Base-by-base conservation (phyloP, 2,329 filamentous ascomycete species). In the Alternaria sp. region DNA sequence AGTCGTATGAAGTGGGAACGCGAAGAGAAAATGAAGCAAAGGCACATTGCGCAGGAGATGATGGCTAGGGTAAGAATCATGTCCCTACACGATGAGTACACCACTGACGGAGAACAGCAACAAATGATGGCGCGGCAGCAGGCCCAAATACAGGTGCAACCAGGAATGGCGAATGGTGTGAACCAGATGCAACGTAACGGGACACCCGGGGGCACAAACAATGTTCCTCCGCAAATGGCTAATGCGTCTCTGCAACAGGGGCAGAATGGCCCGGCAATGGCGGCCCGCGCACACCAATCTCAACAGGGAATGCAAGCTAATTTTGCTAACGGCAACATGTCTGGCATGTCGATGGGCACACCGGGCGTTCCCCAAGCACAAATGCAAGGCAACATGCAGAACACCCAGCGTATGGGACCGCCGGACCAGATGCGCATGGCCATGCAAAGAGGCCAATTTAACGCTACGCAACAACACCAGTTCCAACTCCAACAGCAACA, bases 1-100 rank as follows among this genome's bases (percentile, higher is more conserved):
- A 97, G 94, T 75, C 87, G 92, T 56, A 86, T 97, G 75, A 94
- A 96, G 71, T 90, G 91, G 82, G 95, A 98, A 75, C 89, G 93
- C 47, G 95, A 98, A 71, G 86, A 94, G 75, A 88, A 89, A 74
- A 74, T 86, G 58, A 74, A 74, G 55, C 82, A 84, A 61, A 86
- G 88, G 78, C 83, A 86, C 72, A 83, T 87, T 74, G 83, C 87
- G 63, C 87, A 88, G 71, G 87, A 90, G 61, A 80, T 75, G 63
- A 85, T 70, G 47, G 71, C 75, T 71, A 80, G 84, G 74, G 85
- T 86, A 81, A 71, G 75, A 20, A 23, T 68, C 14, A 14, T 21
- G 8, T 18, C 12, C 9, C 11, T 10, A 20, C 7, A 15, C 20
- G 46, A 25, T 15, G 21, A 20, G 23, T 37, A 25, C 55, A 21